Percentiles rank a stretch among this genome's conserved stretches.
phyloP scores from a whole-genome alignment of 2,329 filamentous ascomycete genomes.

The Cladosporium phlei region DNA sequence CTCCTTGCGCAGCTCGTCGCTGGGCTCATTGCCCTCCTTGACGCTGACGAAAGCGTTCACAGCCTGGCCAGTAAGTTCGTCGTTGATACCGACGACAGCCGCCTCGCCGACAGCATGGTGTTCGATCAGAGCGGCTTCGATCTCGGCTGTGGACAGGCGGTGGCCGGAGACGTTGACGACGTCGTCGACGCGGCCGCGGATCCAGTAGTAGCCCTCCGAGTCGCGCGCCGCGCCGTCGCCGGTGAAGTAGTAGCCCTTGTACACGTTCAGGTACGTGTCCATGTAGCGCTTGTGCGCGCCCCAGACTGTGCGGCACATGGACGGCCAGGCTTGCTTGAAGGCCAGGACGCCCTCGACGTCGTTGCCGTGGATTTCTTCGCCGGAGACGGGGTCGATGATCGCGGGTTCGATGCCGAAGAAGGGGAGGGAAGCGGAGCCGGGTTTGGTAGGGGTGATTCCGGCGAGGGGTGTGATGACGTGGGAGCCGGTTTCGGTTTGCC shows the following conservation, averaged over 20 bases:
- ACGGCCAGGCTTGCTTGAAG: slow-evolving; percentile 97
- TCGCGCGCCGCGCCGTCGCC: slow-evolving; percentile 93
- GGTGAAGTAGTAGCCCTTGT: slow-evolving; percentile 96
- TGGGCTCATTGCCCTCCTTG: slow-evolving; percentile 74
- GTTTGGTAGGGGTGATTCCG: slow-evolving; percentile 93
- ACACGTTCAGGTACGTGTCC: slow-evolving; percentile 97
- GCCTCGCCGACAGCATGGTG: slow-evolving; percentile 86
- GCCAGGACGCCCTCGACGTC: slow-evolving; percentile 95
- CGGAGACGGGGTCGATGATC: slow-evolving; percentile 94
- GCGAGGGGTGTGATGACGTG: slow-evolving; percentile 92
- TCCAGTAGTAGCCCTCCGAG: slow-evolving; percentile 99
- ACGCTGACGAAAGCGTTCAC: slow-evolving; percentile 95
- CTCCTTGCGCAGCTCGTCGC: slow-evolving; percentile 83
- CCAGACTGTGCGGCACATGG: slow-evolving; percentile 97
- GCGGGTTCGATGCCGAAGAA: slow-evolving; percentile 98
- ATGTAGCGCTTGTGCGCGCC: slow-evolving; percentile 97
- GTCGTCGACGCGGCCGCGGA: slow-evolving; percentile 94
- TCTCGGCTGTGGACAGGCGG: slow-evolving; percentile 92
- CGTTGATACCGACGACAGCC: slow-evolving; percentile 85
- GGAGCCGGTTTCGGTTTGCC: slow-evolving; percentile 98
- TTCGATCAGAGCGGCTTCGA: slow-evolving; percentile 93
- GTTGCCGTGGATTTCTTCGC: slow-evolving; percentile 88
- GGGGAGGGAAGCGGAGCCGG: slow-evolving; percentile 87
- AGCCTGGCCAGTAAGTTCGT: slow-evolving; percentile 93
- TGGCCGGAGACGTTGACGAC: slow-evolving; percentile 98